These are phyloP conservation scores for Pyrenophora teres DNA, from an alignment of 2,329 filamentous ascomycete genomes.

Conservation along the genomic window DNA sequence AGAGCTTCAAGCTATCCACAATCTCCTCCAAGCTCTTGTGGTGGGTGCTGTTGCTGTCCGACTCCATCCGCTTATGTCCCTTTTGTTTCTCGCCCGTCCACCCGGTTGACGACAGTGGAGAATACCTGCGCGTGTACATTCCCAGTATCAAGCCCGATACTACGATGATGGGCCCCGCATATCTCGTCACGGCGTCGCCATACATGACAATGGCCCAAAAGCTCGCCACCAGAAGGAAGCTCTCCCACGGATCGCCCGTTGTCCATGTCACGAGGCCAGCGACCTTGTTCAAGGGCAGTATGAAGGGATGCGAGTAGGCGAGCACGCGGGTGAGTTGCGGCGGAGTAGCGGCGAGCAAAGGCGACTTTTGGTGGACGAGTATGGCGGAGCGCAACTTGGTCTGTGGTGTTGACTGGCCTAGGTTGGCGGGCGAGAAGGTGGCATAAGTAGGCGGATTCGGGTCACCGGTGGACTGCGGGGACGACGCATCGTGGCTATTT, in stretches of 20 bases:
- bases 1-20: slow-evolving; percentile 86
- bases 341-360: slow-evolving; percentile 87
- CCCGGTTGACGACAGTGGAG: slow-evolving; percentile 83
- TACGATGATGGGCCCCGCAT: slow-evolving; percentile 80
- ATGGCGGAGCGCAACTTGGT: slow-evolving; percentile 85
- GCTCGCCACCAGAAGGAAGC: slow-evolving; percentile 80
- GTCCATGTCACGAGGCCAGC: slow-evolving; percentile 92
- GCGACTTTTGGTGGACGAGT: slow-evolving; percentile 95
- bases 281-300: slow-evolving; percentile 84
- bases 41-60: slow-evolving; percentile 71
- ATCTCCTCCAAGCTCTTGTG: slow-evolving; percentile 98
- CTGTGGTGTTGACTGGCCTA: slow-evolving; percentile 69
- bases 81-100: slow-evolving; percentile 70
- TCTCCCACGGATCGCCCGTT: slow-evolving; percentile 92
- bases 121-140: slow-evolving; percentile 91
- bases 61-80: slow-evolving; percentile 55
- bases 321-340: slow-evolving; percentile 92
- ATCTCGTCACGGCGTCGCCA: slow-evolving; percentile 79
- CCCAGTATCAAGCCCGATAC: slow-evolving; percentile 80
- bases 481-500: slow-evolving; percentile 45
- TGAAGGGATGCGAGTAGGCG: slow-evolving; percentile 93
- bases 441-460: slow-evolving; percentile 74
- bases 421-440: slow-evolving; percentile 83
- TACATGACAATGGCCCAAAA: slow-evolving; percentile 91
- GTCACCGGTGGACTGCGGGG: slow-evolving; percentile 47